These are phyloP conservation scores for Eutypella sp. DNA, from an alignment of 2,329 filamentous ascomycete species.

Conservation along the genomic window DNA sequence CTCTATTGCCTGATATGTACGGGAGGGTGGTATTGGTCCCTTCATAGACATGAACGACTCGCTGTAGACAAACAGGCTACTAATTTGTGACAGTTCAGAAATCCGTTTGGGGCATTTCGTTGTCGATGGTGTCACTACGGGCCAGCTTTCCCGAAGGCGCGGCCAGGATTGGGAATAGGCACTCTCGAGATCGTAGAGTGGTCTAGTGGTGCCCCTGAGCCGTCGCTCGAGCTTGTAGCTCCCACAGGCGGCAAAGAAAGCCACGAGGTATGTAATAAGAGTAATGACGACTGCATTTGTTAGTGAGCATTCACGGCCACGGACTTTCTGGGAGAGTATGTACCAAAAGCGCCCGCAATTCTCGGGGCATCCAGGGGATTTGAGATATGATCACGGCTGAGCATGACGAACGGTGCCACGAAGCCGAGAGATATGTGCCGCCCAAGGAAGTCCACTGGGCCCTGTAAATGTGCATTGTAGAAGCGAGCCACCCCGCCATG, in stretches of 20 bases:
- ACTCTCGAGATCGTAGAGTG: slow-evolving; percentile 17
- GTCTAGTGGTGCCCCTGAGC: slow-evolving; percentile 12
- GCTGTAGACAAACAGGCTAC: slow-evolving; percentile 7
- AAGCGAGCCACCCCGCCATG: slow-evolving; percentile 12
- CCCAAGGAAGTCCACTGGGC: slow-evolving; percentile 26
- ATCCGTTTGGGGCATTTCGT: slow-evolving; percentile 10
- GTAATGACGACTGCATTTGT: slow-evolving; percentile 19
- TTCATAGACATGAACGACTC: slow-evolving; percentile 12
- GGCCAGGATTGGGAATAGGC: slow-evolving; percentile 17
- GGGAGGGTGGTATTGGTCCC: neutral
- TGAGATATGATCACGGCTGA: slow-evolving; percentile 25
- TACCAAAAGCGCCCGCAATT: slow-evolving; percentile 23
- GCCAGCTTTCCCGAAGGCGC: slow-evolving; percentile 19
- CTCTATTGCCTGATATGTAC: slow-evolving; percentile 8
- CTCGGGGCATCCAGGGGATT: slow-evolving; percentile 17
- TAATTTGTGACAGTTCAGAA: slow-evolving; percentile 12
- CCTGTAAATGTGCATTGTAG: slow-evolving; percentile 21
- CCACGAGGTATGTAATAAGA: slow-evolving; percentile 18
- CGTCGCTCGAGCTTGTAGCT: slow-evolving; percentile 19
- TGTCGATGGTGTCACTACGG: slow-evolving; percentile 11
- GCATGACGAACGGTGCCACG: slow-evolving; percentile 25
- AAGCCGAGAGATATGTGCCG: slow-evolving; percentile 30
- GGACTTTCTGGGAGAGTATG: slow-evolving; percentile 2
- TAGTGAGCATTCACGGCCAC: slow-evolving; percentile 1
- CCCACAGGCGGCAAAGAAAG: slow-evolving; percentile 17